Percentiles rank a stretch among this genome's conserved stretches.
These are phyloP conservation scores for Lachancea mirantina DNA, from an alignment of 805 yeast species.

Conservation along the genomic window DNA sequence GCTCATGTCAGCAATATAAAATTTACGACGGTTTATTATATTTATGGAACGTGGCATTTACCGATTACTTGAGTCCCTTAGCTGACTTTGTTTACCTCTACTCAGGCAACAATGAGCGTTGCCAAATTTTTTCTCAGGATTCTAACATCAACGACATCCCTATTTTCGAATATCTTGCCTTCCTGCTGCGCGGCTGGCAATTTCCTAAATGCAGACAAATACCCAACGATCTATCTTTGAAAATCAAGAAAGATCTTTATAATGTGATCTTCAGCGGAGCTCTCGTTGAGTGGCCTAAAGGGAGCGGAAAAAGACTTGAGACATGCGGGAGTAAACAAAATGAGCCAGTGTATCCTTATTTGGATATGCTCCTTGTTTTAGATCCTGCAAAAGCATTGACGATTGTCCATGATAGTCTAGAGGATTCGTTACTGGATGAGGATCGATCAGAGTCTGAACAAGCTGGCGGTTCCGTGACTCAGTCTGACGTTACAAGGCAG, in stretches of 20 bases:
- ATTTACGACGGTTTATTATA: slow-evolving; percentile 59
- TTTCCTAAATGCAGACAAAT: slow-evolving; percentile 64
- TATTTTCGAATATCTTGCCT: slow-evolving; percentile 58
- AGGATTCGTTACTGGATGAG: slow-evolving; percentile 68
- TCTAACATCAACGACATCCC: slow-evolving; percentile 14
- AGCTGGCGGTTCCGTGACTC: slow-evolving; percentile 3
- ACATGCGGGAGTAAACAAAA: slow-evolving; percentile 24
- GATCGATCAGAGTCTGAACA: slow-evolving; percentile 32
- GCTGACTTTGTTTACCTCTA: slow-evolving; percentile 42
- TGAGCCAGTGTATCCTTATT: slow-evolving; percentile 63
- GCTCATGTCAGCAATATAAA: slow-evolving; percentile 48
- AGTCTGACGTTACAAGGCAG: slow-evolving; percentile 50
- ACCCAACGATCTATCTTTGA: slow-evolving; percentile 23
- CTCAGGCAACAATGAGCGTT: slow-evolving; percentile 20
- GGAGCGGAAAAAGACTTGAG: slow-evolving; percentile 30
- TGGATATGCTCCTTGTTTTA: slow-evolving; percentile 47
- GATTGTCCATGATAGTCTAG: slow-evolving; percentile 74
- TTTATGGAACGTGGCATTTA: slow-evolving; percentile 62
- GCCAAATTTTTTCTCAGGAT: slow-evolving; percentile 13
- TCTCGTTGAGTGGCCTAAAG: slow-evolving; percentile 40
- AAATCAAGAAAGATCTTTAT: slow-evolving; percentile 48
- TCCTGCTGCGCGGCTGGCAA: slow-evolving; percentile 65
- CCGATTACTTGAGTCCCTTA: slow-evolving; percentile 69
- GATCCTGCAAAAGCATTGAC: slow-evolving; percentile 56
- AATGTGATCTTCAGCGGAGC: slow-evolving; percentile 54